Evolutionary conservation across 140 eudicot genomes (phyloP).

Genomic region (Bidens hawaiensis): DNA sequence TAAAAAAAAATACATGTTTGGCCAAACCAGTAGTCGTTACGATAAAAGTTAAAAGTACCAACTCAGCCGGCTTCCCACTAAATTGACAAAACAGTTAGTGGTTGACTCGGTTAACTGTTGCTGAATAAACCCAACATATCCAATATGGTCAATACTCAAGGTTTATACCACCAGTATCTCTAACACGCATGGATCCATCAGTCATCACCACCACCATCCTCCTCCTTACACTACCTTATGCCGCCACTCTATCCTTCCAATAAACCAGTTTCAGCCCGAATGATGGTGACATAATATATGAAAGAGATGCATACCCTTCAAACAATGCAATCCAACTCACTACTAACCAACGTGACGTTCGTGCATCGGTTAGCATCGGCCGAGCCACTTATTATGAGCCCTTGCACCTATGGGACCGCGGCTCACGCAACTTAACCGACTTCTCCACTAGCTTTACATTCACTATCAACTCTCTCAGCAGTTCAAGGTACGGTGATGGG

Average conservation of each 20-base stretch:
- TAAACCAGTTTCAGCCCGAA: constrained; percentile 36
- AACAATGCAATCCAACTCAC: constrained; percentile 43
- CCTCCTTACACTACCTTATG: constrained; percentile 27
- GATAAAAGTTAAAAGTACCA: no score
- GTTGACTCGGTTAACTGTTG: constrained; percentile 14
- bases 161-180: constrained; percentile 6
- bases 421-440: constrained; percentile 32
- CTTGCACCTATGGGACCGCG: constrained; percentile 32
- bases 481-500: constrained; percentile 35
- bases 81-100: background rate
- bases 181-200: constrained; percentile 15
- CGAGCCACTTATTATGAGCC: constrained; percentile 39
- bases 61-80: constrained; percentile 23
- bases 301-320: constrained; percentile 41
- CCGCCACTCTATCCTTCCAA: constrained; percentile 27
- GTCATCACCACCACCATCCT: constrained; percentile 15
- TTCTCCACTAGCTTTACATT: constrained; percentile 48
- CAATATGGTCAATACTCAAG: constrained; percentile 15
- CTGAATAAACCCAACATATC: background rate
- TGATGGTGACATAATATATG: constrained; percentile 31
- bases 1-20: background rate
- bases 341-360: constrained; percentile 32
- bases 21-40: no score
- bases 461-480: constrained; percentile 28
- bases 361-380: constrained; percentile 35